Evolutionary conservation across 108 stramenopile species (phyloP).

Genomic region (Nitzschia inconspicua): DNA sequence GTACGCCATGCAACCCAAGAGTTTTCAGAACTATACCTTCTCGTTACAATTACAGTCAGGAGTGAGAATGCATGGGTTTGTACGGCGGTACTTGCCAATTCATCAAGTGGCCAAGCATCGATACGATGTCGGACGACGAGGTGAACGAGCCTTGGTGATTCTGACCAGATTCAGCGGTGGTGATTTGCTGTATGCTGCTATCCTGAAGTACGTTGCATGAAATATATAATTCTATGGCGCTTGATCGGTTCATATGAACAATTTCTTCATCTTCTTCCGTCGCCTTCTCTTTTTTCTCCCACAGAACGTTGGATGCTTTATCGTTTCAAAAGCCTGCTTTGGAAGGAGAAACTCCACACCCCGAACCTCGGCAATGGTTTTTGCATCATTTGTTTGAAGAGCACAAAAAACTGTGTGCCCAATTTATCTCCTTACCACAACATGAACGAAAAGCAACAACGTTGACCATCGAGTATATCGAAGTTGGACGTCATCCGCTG

Average conservation of each 20-base stretch:
- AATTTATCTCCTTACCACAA: constrained; percentile 23
- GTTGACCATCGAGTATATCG: constrained; percentile 30
- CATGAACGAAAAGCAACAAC: constrained; percentile 38
- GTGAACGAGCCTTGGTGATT: constrained; percentile 75
- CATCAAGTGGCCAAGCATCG: constrained; percentile 45
- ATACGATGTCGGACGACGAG: constrained; percentile 77
- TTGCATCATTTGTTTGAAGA: constrained; percentile 32
- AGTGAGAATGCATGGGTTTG: constrained; percentile 71
- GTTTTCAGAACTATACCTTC: constrained; percentile 70
- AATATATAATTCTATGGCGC: no score
- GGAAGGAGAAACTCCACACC: constrained; percentile 16
- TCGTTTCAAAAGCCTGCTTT: constrained; percentile 26
- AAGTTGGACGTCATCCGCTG: constrained; percentile 25
- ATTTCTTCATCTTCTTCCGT: not conserved
- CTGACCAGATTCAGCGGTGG: constrained; percentile 72
- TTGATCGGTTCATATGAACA: not conserved
- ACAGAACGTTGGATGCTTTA: constrained; percentile 51
- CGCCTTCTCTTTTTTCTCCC: constrained; percentile 2
- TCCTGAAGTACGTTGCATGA: constrained; percentile 58
- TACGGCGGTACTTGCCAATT: constrained; percentile 64
- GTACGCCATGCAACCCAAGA: constrained; percentile 58
- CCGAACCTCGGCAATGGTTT: constrained; percentile 36
- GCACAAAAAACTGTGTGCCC: constrained; percentile 33
- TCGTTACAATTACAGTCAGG: constrained; percentile 59
- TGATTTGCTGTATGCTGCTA: constrained; percentile 63